Conservation (phyloP, 257 asterid species). For the Nicotiana benthamiana region DNA sequence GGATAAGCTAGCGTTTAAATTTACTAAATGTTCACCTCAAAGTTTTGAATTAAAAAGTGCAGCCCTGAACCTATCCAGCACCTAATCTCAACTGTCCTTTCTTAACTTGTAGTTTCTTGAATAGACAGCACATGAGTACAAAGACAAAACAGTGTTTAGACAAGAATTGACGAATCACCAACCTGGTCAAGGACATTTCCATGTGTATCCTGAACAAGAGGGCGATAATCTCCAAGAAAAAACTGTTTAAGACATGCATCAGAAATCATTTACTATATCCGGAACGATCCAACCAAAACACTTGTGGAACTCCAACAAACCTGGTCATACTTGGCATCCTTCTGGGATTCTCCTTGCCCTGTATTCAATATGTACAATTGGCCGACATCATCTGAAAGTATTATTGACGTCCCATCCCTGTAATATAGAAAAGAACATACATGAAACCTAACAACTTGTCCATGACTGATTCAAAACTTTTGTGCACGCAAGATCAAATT, state of each 20-base stretch:
- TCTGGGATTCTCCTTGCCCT: constrained; percentile 94
- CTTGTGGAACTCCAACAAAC: constrained; percentile 22
- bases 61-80: neutral
- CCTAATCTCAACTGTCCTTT: neutral
- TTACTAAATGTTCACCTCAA: neutral
- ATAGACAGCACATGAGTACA: neutral
- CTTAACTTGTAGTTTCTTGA: constrained; percentile 6
- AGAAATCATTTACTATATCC: neutral
- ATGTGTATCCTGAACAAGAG: constrained; percentile 82
- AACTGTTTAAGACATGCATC: constrained; percentile 43
- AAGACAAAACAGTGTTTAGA: neutral
- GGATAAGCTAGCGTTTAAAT: neutral
- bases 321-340: constrained; percentile 93
- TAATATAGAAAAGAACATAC: constrained; percentile 11
- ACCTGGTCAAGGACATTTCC: constrained; percentile 99
- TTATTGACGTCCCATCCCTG: constrained; percentile 97
- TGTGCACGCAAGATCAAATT: neutral
- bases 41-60: neutral
- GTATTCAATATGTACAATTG: constrained; percentile 79
- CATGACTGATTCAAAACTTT: constrained; percentile 12
- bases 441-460: constrained; percentile 10
- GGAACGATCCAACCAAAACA: constrained; percentile 1
- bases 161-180: constrained; percentile 5
- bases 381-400: constrained; percentile 95
- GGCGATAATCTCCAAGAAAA: constrained; percentile 94